Evolutionary conservation across 345 rosid species (phyloP).

Genomic region (Populus tremula): DNA sequence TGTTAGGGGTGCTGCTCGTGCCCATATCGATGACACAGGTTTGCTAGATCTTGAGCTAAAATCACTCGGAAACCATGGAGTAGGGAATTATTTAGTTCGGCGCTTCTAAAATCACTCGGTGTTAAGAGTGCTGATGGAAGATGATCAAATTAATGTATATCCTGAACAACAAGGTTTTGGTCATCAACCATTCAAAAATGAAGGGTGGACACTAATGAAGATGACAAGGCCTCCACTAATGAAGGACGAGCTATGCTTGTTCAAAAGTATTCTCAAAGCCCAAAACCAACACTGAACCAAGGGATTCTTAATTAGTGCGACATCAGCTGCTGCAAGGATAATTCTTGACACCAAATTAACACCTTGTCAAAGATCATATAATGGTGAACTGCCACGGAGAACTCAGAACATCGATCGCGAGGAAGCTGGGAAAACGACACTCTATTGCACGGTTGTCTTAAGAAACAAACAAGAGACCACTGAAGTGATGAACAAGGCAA

Average conservation of each 20-base stretch:
- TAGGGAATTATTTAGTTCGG: slow-evolving; percentile 81
- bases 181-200: slow-evolving; percentile 35
- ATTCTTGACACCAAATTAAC: slow-evolving; percentile 76
- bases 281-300: slow-evolving; percentile 29
- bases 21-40: slow-evolving; percentile 88
- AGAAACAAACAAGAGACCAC: slow-evolving; percentile 23
- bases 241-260: slow-evolving; percentile 62
- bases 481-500: slow-evolving; percentile 7
- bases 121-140: slow-evolving; percentile 74
- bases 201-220: slow-evolving; percentile 35
- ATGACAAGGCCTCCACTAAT: slow-evolving; percentile 60
- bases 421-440: slow-evolving; percentile 38
- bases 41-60: slow-evolving; percentile 82
- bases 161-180: slow-evolving; percentile 40
- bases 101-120: too few species aligned
- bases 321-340: slow-evolving; percentile 54
- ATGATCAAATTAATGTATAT: slow-evolving; percentile 41
- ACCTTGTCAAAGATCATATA: slow-evolving; percentile 60
- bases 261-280: slow-evolving; percentile 54
- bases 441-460: slow-evolving; percentile 52
- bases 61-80: slow-evolving; percentile 85
- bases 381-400: slow-evolving; percentile 23
- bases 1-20: slow-evolving; percentile 85
- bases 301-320: slow-evolving; percentile 39
- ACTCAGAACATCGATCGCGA: slow-evolving; percentile 27